phyloP scores from a whole-genome alignment of 2,329 filamentous ascomycete species.

The Pseudocercospora musae region DNA sequence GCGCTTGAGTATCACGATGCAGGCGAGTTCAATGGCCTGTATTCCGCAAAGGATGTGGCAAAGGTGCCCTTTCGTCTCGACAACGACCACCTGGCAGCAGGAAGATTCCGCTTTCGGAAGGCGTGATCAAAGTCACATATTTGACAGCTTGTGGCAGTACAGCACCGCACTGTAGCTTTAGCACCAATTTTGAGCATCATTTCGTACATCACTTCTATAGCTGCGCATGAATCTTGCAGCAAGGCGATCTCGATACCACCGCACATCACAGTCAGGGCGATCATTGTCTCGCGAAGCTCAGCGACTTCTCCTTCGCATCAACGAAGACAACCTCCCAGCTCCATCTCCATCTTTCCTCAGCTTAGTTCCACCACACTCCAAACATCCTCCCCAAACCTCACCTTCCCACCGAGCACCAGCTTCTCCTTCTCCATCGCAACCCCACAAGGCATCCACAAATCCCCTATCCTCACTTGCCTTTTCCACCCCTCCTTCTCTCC shows the following conservation, averaged over 20 bases:
- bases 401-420: slow-evolving; percentile 31
- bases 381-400: slow-evolving; percentile 34
- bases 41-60: slow-evolving; percentile 20
- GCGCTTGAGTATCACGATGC: slow-evolving; percentile 25
- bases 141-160: background rate
- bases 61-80: slow-evolving; percentile 19
- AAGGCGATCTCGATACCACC: no score
- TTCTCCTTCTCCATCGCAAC: slow-evolving; percentile 34
- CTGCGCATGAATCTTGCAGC: background rate
- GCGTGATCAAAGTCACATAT: background rate
- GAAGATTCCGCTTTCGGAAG: slow-evolving; percentile 17
- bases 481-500: slow-evolving; percentile 33
- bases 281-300: no score
- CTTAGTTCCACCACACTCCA: slow-evolving; percentile 41
- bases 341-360: background rate
- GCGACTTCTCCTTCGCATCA: no score
- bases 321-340: background rate
- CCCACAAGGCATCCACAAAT: slow-evolving; percentile 41
- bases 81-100: slow-evolving; percentile 10
- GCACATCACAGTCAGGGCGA: no score
- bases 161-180: background rate
- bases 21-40: slow-evolving; percentile 22
- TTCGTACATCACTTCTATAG: no score
- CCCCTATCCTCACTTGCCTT: slow-evolving; percentile 39
- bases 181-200: background rate